Evolutionary conservation across 106 monocot genomes (phyloP).

Genomic region (Phalaenopsis aphrodite): DNA sequence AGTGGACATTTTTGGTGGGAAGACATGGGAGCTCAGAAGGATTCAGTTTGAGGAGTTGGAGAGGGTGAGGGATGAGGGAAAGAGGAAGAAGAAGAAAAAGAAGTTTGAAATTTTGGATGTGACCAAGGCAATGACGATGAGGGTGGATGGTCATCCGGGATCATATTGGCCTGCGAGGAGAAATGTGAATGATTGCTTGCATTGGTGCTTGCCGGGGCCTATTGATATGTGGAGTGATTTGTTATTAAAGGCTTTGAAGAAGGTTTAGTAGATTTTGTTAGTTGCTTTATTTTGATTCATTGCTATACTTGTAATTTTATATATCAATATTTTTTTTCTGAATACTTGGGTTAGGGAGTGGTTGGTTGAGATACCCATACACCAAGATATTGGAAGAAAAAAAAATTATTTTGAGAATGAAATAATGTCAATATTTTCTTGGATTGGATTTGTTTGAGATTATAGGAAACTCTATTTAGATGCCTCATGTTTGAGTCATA

Average conservation of each 20-base stretch:
- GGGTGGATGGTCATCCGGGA: conserved; percentile 65
- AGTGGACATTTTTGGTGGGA: not conserved
- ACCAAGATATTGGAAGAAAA: too few relatives aligned
- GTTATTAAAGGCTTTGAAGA: conserved; percentile 24
- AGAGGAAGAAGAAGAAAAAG: conserved; percentile 3
- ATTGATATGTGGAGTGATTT: conserved; percentile 69
- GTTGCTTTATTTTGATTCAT: too few relatives aligned
- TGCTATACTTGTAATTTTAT: too few relatives aligned
- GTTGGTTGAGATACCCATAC: too few relatives aligned
- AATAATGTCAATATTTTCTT: too few relatives aligned
- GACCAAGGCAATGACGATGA: conserved; percentile 55
- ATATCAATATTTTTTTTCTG: too few relatives aligned
- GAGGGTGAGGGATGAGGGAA: conserved; percentile 5
- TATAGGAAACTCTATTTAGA: too few relatives aligned
- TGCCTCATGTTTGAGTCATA: too few relatives aligned
- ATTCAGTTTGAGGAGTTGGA: conserved; percentile 41
- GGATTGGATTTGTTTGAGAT: too few relatives aligned
- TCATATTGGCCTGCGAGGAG: conserved; percentile 28
- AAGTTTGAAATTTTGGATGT: conserved; percentile 47
- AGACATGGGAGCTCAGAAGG: conserved; percentile 25
- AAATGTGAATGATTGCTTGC: conserved; percentile 50
- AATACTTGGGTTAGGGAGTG: too few relatives aligned
- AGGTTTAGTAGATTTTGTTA: conserved; percentile 2
- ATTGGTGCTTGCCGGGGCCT: conserved; percentile 82
- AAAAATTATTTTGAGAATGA: too few relatives aligned